Evolutionary conservation across 352 stramenopile genomes (phyloP).

Genomic region (Phytophthora pseudosyringae): DNA sequence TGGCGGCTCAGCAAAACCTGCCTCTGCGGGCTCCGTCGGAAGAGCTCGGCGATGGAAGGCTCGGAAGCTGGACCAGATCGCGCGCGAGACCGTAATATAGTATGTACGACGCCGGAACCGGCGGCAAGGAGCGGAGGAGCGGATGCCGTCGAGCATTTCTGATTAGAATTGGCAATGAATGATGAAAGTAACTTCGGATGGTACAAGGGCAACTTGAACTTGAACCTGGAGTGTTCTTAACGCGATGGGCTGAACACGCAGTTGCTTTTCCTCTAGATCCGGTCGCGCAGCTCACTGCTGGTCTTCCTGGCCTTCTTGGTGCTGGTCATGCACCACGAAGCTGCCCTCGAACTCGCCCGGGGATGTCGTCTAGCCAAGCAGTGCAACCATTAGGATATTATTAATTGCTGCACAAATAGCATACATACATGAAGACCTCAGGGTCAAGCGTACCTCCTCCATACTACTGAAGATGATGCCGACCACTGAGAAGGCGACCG

Average conservation of each 20-base stretch:
- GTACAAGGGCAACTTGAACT: conserved; percentile 16
- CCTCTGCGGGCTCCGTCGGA: conserved; percentile 32
- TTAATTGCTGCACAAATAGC: conserved; percentile 1
- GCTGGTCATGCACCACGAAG: conserved; percentile 17
- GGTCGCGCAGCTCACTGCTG: conserved; percentile 2
- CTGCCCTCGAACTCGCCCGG: conserved; percentile 35
- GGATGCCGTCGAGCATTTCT: conserved; percentile 22
- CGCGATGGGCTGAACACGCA: conserved; percentile 10
- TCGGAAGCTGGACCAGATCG: conserved; percentile 9
- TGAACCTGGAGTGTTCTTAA: neutral
- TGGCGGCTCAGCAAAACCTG: conserved; percentile 9
- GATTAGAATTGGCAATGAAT: conserved; percentile 32
- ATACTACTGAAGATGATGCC: conserved; percentile 72
- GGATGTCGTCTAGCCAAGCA: conserved; percentile 20
- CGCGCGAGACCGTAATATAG: conserved; percentile 35
- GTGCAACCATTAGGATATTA: neutral
- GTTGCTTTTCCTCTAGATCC: neutral
- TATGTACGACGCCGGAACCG: conserved; percentile 25
- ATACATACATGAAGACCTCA: conserved; percentile 1
- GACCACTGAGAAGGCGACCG: conserved; percentile 73
- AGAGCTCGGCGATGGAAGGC: conserved; percentile 30
- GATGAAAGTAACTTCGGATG: conserved; percentile 21
- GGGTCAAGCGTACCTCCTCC: conserved; percentile 52
- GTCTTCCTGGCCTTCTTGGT: conserved; percentile 5
- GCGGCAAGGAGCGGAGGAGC: conserved; percentile 14